Base-by-base conservation (phyloP, 202 grass and related monocot genomes). In the Musa balbisiana region DNA sequence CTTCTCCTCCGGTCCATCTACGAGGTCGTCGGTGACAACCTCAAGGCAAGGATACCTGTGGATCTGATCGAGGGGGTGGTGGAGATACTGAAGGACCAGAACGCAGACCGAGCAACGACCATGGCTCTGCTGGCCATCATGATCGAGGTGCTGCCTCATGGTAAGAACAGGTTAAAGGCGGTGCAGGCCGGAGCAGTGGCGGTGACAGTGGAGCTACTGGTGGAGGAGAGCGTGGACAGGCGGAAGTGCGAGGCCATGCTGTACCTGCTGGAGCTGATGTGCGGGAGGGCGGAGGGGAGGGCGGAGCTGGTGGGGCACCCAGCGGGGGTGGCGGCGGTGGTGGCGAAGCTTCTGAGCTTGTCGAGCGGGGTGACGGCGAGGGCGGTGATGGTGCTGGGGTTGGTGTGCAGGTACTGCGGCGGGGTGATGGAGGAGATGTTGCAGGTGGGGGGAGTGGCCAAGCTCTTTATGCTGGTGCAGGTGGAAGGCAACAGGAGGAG, bases 21-120 rank as follows among this genome's bases (percentile, higher is more conserved):
- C 20, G 26, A 71, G 27, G 77, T 79, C 8, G 77, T 62, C 1
- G 54, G 49, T 17, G n/a, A 79, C 27, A 54, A 2, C 23, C 51
- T 58, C 77, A 79, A 79, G 53, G 17, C 26, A 1, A 1, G 53
- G 8, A 29, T 51, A 3, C 54, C 67, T 19, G 17, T 19, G 2
- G 55, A 71, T 2, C 26, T 71, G 9, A 60, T 79, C 52, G 77
- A 79, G 26, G 66, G 62, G 12, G 77, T 43, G 3, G 67, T 79
- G 19, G 77, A 79, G 66, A 71, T 71, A 21, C 77, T 79, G 17
- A 79, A 79, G 29, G 77, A 79, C 55, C 77, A 79, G 11, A 79
- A 79, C 67, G 26, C 54, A 19, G 55, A n/a, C 12, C 53, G 29
- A 4, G 3, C 24, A 26, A 63, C 68, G 5, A 80, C 54, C 43